phyloP scores from a whole-genome alignment of 2,329 filamentous ascomycete species.

The Aspergillus vadensis region DNA sequence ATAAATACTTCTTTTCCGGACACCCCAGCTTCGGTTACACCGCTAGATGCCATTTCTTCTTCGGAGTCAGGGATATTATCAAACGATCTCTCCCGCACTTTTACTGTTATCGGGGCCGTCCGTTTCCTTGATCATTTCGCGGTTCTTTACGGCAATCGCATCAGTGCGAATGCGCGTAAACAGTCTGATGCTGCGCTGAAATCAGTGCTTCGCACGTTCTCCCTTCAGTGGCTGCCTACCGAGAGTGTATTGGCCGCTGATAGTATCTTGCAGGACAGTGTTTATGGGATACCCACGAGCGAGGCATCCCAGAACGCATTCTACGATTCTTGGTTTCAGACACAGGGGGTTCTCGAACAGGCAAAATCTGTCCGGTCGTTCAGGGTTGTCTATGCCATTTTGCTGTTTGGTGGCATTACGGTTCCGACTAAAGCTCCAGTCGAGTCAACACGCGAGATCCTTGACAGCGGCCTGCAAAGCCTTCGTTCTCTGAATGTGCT shows the following conservation, averaged over 20 bases:
- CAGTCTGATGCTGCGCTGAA: slow-evolving; percentile 24
- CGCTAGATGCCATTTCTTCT: too few relatives aligned
- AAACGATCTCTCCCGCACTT: too few relatives aligned
- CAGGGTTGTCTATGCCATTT: slow-evolving; percentile 21
- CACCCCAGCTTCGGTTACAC: too few relatives aligned
- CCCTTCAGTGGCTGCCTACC: slow-evolving; percentile 24
- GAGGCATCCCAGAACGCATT: slow-evolving; percentile 13
- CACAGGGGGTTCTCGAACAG: slow-evolving; percentile 13
- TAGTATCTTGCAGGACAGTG: neutral
- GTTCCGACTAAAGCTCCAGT: slow-evolving; percentile 15
- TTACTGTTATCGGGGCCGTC: slow-evolving; percentile 14
- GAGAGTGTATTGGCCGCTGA: neutral
- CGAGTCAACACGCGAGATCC: slow-evolving; percentile 15
- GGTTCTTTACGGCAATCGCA: slow-evolving; percentile 24
- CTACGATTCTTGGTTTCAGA: slow-evolving; percentile 21
- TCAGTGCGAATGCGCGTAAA: slow-evolving; percentile 12
- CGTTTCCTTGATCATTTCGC: slow-evolving; percentile 29
- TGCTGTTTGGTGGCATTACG: slow-evolving; percentile 27
- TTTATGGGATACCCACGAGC: neutral
- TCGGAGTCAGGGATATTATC: too few relatives aligned
- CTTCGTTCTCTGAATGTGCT: slow-evolving; percentile 17
- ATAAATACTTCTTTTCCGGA: too few relatives aligned
- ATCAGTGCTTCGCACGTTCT: slow-evolving; percentile 21
- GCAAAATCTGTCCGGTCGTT: slow-evolving; percentile 22
- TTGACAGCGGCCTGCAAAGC: slow-evolving; percentile 19